phyloP scores from a whole-genome alignment of 129 eudicot species.

The Centella asiatica region DNA sequence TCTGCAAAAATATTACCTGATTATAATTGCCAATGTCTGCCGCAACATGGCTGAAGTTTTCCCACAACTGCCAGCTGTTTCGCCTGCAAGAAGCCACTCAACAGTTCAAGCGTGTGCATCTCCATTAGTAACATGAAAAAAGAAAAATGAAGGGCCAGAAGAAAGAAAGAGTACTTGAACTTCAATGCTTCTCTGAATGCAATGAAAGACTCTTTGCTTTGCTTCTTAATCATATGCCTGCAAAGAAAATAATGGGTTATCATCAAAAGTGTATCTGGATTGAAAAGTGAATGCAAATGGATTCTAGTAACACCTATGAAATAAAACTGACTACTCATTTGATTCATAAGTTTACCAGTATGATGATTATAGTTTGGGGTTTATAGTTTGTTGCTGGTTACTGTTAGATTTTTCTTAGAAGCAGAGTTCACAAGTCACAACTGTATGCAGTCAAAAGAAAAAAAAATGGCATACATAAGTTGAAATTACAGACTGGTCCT shows the following conservation, averaged over 20 bases:
- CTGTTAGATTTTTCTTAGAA: no score
- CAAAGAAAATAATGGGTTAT: conserved; percentile 4
- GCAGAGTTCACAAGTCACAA: no score
- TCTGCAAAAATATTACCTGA: conserved; percentile 26
- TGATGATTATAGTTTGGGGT: background rate
- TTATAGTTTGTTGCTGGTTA: no score
- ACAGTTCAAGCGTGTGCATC: background rate
- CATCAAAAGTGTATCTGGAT: background rate
- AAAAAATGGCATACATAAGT: no score
- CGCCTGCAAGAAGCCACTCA: conserved; percentile 28
- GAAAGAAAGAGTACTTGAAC: conserved; percentile 39
- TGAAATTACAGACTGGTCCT: no score
- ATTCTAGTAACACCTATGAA: background rate
- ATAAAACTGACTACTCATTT: background rate
- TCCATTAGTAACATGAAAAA: background rate
- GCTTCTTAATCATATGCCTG: conserved; percentile 73
- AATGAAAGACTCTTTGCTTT: conserved; percentile 65
- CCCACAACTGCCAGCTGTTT: conserved; percentile 99
- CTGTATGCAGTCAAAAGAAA: no score
- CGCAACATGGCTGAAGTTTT: conserved; percentile 75
- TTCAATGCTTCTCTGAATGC: conserved; percentile 93
- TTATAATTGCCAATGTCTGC: conserved; percentile 66
- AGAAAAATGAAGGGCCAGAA: background rate
- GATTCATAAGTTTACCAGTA: background rate
- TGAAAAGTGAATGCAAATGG: background rate